phyloP scores from a whole-genome alignment of 257 asterid genomes.

The Solanum peruvianum region DNA sequence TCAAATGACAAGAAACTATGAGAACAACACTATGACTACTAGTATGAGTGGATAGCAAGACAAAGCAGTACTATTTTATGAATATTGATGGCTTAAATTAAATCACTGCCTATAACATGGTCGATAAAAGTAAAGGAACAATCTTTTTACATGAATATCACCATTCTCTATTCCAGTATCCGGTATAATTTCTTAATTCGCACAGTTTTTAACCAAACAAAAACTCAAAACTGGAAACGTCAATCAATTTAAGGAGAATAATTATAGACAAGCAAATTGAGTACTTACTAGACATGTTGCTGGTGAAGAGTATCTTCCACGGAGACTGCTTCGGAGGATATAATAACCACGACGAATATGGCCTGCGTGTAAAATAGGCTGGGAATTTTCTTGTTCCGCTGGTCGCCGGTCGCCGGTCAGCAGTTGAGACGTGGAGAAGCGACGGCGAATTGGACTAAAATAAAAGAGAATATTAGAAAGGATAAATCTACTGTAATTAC shows the following conservation, averaged over 20 bases:
- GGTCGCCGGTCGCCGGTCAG: neutral
- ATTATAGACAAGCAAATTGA: neutral
- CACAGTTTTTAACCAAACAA: neutral
- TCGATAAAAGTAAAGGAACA: neutral
- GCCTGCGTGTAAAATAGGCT: neutral
- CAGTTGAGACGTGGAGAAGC: neutral
- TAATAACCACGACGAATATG: neutral
- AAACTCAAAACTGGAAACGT: neutral
- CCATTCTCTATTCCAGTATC: neutral
- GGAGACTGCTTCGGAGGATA: neutral
- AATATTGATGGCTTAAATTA: neutral
- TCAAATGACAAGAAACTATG: neutral
- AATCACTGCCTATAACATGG: neutral
- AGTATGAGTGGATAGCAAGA: neutral
- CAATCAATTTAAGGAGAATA: neutral
- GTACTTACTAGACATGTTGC: neutral
- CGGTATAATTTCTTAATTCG: neutral
- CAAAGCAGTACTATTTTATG: neutral
- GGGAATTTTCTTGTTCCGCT: neutral
- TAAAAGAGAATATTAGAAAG: neutral
- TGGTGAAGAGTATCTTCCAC: neutral
- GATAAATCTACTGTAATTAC: neutral
- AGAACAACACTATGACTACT: neutral
- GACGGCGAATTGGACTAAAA: neutral
- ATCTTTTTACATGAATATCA: neutral